Base-by-base conservation (phyloP, 345 rosid genomes). In the Rhodomyrtus tomentosa region DNA sequence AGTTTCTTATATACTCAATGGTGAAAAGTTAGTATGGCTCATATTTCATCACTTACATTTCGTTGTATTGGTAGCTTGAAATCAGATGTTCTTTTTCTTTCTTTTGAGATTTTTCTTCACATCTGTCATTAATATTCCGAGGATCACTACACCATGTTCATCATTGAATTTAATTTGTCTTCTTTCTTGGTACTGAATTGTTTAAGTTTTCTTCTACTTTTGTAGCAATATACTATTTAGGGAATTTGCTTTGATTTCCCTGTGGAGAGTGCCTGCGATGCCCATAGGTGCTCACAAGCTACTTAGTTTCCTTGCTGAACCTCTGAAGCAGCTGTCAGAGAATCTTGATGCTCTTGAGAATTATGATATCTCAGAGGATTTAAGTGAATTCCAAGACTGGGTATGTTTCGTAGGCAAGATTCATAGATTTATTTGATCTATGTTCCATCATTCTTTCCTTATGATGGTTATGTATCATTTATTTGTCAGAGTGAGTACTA, bases 221-320 rank as follows among this genome's bases (percentile, higher is more conserved):
- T 88, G 42, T 87, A 95, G 99, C 94, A 97, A 97, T 88, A 92
- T 95, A 85, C 87, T 95, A 82, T 97, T 97, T 91, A 91, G 99
- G 88, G 99, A 97, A 91, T 95, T 97, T 80, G 96, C 99, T 82
- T 87, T 97, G 88, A 93, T 97, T 87, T 93, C 99, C 83, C 94
- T 97, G 98, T 97, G 99, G 99, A 93, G 99, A 88, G 96, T 95
- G 79, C 99, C 99, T 80, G 94, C 92, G 85, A 92, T 94, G 94
- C 99, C 99, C 51, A 92, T 97, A 49, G 99, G 99, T 88, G 98
- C 99, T 55, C 98, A 97, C 87, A 86, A 90, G 48, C 91, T 97
- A 86, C 96, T 95, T 86, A 91, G 98, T 93, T 90, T 93, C 84
- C 98, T 97, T 90, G 99, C 99, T 83, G 99, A 97, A 88, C 99